phyloP scores from a whole-genome alignment of 1,139 yeast species.

The Candida sojae region DNA sequence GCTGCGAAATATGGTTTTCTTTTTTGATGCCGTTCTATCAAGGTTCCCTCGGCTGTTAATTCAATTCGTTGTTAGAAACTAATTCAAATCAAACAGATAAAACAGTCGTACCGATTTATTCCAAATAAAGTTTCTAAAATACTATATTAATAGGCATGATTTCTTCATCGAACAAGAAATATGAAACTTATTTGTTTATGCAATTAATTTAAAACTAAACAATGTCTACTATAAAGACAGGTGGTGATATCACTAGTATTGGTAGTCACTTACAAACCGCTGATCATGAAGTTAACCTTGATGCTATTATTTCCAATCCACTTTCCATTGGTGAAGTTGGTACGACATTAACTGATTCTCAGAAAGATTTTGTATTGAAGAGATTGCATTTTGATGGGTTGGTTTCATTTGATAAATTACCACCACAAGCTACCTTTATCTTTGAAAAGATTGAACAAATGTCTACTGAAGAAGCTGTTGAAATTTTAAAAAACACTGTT shows the following conservation, averaged over 20 bases:
- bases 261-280: constrained; percentile 3
- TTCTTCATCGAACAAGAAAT: too few species aligned
- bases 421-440: constrained; percentile 27
- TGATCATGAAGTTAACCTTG: constrained; percentile 19
- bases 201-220: too few species aligned
- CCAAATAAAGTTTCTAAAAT: too few species aligned
- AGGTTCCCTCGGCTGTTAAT: too few species aligned
- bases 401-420: constrained; percentile 26
- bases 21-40: too few species aligned
- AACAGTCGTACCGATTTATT: too few species aligned
- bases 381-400: constrained; percentile 30
- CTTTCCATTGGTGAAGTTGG: constrained; percentile 28
- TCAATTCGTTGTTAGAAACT: too few species aligned
- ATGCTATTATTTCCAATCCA: constrained; percentile 19
- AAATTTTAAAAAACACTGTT: constrained; percentile 19
- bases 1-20: too few species aligned
- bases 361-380: constrained; percentile 27
- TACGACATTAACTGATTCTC: constrained; percentile 22
- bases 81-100: too few species aligned
- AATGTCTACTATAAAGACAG: too few species aligned
- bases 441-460: constrained; percentile 29
- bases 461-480: constrained; percentile 22
- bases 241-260: constrained; percentile 1
- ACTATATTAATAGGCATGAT: too few species aligned
- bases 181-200: too few species aligned